Conservation (phyloP, 345 rosid genomes). For the Raphanus sativus region DNA sequence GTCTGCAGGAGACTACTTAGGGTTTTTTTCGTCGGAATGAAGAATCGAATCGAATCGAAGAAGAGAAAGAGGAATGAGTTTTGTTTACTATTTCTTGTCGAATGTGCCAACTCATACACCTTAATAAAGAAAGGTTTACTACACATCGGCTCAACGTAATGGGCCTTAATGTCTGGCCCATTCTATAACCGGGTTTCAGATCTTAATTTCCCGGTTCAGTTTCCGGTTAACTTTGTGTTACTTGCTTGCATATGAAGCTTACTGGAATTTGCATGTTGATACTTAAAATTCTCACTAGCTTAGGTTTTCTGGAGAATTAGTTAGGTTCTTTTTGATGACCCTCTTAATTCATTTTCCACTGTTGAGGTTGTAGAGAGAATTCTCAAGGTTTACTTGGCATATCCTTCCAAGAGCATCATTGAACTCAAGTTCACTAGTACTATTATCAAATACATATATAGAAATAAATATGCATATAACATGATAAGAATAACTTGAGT, state of each 20-base stretch:
- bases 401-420: conserved; percentile 71
- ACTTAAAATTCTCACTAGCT: too few relatives aligned
- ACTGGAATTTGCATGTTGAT: not conserved
- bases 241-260: not conserved
- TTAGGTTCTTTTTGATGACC: too few relatives aligned
- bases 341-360: too few relatives aligned
- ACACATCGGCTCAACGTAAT: not conserved
- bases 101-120: conserved; percentile 25
- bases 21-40: conserved; percentile 11
- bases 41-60: conserved; percentile 20
- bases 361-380: conserved; percentile 46
- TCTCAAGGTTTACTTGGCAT: conserved; percentile 64
- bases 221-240: not conserved
- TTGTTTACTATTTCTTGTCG: conserved; percentile 24
- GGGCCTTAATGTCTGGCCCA: conserved; percentile 16
- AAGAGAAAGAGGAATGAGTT: not conserved
- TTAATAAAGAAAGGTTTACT: not conserved
- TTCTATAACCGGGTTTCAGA: not conserved
- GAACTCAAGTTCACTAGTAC: conserved; percentile 37
- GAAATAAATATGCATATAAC: not conserved
- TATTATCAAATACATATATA: not conserved
- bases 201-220: conserved; percentile 3
- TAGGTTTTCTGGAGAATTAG: too few relatives aligned
- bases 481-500: not conserved
- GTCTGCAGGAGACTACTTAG: not conserved